A percentile compares a stretch with the other conserved stretches of the same genome.
Evolutionary conservation across 331 rosid species (phyloP).

Genomic region (Spiraea crenata): DNA sequence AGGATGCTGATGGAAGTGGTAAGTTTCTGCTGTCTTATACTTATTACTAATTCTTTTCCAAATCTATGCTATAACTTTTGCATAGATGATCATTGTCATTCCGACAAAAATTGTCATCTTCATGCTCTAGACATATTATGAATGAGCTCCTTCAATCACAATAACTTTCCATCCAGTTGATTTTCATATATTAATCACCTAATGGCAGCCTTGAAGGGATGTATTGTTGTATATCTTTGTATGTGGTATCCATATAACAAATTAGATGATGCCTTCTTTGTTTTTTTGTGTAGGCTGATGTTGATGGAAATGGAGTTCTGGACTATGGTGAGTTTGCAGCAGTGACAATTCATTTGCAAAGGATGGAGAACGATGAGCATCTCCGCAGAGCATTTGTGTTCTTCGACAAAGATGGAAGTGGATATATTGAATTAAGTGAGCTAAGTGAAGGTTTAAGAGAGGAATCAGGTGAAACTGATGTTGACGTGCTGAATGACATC

Average conservation of each 20-base stretch:
- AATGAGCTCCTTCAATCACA: neutral
- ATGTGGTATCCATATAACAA: neutral
- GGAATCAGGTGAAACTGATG: conserved; percentile 70
- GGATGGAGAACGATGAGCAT: conserved; percentile 95
- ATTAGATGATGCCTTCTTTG: neutral
- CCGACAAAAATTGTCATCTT: neutral
- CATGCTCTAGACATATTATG: neutral
- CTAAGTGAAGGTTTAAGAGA: conserved; percentile 68
- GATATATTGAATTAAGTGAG: conserved; percentile 77
- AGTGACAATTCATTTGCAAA: conserved; percentile 94
- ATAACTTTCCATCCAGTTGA: neutral
- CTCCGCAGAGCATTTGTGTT: conserved; percentile 77
- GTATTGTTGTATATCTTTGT: neutral
- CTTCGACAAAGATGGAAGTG: conserved; percentile 89
- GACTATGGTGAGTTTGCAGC: conserved; percentile 99
- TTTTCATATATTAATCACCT: neutral
- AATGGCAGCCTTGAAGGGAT: neutral
- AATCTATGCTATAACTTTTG: neutral
- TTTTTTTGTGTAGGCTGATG: conserved; percentile 68
- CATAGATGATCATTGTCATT: neutral
- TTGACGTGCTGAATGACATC: conserved; percentile 73
- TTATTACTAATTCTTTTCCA: neutral
- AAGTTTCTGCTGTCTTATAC: conserved; percentile 14
- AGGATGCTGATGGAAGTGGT: conserved; percentile 99
- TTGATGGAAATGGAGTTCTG: conserved; percentile 93